Percentiles rank a stretch among this genome's conserved stretches.
Conservation (phyloP, 768 basidiomycete species). For the Rhodotorula graminis region DNA sequence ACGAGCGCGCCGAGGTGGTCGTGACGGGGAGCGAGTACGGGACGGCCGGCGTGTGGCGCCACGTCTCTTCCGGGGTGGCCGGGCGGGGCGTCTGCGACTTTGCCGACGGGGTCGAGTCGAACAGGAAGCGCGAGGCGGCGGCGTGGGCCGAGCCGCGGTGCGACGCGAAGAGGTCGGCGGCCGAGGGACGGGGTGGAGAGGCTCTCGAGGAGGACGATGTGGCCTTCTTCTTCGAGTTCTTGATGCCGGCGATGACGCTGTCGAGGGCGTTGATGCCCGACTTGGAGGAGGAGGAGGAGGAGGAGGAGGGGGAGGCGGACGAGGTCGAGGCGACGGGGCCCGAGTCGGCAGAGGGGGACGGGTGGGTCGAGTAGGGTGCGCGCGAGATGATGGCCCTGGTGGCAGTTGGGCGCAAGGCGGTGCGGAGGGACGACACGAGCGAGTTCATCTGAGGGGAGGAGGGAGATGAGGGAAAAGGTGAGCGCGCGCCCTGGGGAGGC, state of each 20-base stretch:
- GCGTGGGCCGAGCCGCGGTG: background rate
- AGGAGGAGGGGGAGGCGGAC: background rate
- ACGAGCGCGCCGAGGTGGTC: constrained; percentile 25
- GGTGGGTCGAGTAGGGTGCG: background rate
- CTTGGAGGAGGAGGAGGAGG: background rate
- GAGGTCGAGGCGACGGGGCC: background rate
- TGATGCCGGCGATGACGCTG: constrained; percentile 2
- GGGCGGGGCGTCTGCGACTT: background rate
- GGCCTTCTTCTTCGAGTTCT: background rate
- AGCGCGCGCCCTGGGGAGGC: background rate
- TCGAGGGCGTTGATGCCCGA: background rate
- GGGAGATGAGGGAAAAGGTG: background rate
- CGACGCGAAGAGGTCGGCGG: background rate
- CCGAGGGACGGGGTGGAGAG: background rate
- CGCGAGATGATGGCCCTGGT: background rate
- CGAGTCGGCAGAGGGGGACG: background rate
- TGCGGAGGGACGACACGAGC: constrained; percentile 5
- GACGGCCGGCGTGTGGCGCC: constrained; percentile 10
- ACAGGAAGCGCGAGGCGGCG: background rate
- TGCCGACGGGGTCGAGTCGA: background rate
- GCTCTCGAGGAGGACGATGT: background rate
- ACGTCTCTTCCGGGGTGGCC: constrained; percentile 20
- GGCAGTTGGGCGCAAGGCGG: background rate
- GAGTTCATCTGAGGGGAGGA: constrained; percentile 13
- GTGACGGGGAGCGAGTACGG: constrained; percentile 21